Base-by-base conservation (phyloP, 306 rosid species). In the Begonia fuchsioides region DNA sequence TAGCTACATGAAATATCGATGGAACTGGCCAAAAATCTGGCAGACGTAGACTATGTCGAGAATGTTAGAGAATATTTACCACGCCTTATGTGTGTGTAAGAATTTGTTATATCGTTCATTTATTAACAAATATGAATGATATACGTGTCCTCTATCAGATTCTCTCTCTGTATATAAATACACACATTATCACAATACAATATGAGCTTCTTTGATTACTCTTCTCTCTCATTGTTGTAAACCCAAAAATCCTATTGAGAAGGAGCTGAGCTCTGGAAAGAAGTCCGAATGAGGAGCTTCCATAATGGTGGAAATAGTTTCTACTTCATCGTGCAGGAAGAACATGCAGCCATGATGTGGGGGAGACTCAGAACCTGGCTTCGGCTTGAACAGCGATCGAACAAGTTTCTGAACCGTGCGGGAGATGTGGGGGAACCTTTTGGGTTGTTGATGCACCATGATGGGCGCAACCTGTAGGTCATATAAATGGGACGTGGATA, bases 401-500 rank as follows among this genome's bases (percentile, higher is more conserved):
- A 58, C 19, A 49, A 58, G 8, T 58, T 39, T 58, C n/a, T 48
- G 48, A 0, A 58, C 11, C 13, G 62, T 48, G 12, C 54, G 32
- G 5, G 62, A 58, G 35, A 58, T 47, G 53, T 57, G 48, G 47
- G 62, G 49, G 2, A 47, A 12, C 3, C 11, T 9, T 15, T 17
- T 58, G 0, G 55, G 58, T 0, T 45, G 55, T 17, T 60, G 73
- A 2, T 26, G 35, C 3, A 8, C 0, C 35, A 26, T 26, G 35
- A 54, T 51, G 14, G 38, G 63, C 7, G 50, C 44, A 16, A 61
- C 55, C 39, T 68, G 72, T 17, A 66, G 78, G 9, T 68, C 72
- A 0, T 80, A 43, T 9, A 83, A 52, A 44, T 53, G 86, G 15
- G 97, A 75, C 93, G 84, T 88, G 32, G 95, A 84, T 46, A 78